Evolutionary conservation across 2,329 filamentous ascomycete genomes (phyloP), one percentile per base, ranked within the genome.

Genomic region (Hyphodiscus sp.): DNA sequence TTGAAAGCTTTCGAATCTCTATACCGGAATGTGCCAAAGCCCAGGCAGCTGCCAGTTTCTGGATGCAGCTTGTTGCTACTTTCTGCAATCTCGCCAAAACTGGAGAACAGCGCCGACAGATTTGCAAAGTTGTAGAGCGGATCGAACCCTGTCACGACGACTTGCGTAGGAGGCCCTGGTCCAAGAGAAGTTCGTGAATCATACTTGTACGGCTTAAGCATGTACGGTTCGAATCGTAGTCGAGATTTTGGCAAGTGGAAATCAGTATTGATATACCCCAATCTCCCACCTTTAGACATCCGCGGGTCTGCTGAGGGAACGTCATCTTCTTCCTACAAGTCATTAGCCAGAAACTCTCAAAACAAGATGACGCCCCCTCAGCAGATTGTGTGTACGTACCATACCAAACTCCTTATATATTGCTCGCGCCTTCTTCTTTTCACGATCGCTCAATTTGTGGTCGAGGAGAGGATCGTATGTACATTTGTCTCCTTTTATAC

Each of bases 61-160:
- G 94, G 94, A 70, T 99, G 91, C 65, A 95, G 92, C 69, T 95
- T 92, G 67, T 96, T 96, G 66, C 89, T 91, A 63, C 95, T 87
- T 66, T 91, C 87, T 45, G 87, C 86, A 58, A 99, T 91, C 54
- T 96, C 89, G 50, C 91, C 91, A 71, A 87, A 95, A 2, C 81
- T 82, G 18, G 85, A 82, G 68, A 95, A 95, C 51, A 89, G 80
- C 45, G 86, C 82, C 18, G 81, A 82, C 49, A 96, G 79, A 63
- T 89, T 88, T 52, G 83, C 80, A 63, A 95, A 89, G 13, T 89
- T 82, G 42, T 88, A 86, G 59, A 97, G 75, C 7, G 92, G 91
- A 70, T 97, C 94, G 68, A 96, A 96, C n/a, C 91, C 90, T n/a
- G 85, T 91, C 19, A 96, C 90, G 3, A 97, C 86, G 47, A 99